phyloP scores from a whole-genome alignment of 371 early-diverging fungal species.

The Lichtheimia corymbifera region DNA sequence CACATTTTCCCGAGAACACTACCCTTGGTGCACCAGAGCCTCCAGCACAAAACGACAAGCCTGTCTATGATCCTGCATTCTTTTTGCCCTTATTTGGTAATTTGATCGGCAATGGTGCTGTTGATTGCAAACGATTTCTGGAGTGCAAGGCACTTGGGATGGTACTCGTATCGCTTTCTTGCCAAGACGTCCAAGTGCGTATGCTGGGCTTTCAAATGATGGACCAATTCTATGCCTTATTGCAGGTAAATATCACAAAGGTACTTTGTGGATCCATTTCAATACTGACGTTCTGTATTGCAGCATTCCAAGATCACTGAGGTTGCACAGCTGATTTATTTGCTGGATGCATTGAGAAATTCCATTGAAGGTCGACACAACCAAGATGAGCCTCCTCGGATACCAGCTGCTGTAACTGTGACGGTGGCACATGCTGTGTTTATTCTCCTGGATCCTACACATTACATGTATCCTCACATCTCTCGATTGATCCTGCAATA shows the following conservation, averaged over 20 bases:
- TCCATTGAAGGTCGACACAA: constrained; percentile 59
- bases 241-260: constrained; percentile 42
- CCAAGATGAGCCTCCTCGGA: constrained; percentile 42
- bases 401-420: constrained; percentile 68
- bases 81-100: constrained; percentile 73
- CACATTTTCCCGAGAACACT: constrained; percentile 52
- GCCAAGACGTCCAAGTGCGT: constrained; percentile 54
- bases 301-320: constrained; percentile 59
- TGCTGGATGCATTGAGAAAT: constrained; percentile 70
- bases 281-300: neutral
- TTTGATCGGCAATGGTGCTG: constrained; percentile 51
- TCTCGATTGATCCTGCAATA: constrained; percentile 73
- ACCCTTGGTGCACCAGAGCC: constrained; percentile 23
- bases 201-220: constrained; percentile 66
- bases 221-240: constrained; percentile 62
- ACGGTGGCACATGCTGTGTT: constrained; percentile 70
- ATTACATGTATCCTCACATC: constrained; percentile 74
- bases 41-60: neutral
- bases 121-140: constrained; percentile 66
- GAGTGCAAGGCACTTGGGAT: constrained; percentile 74
- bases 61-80: constrained; percentile 69
- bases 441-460: constrained; percentile 69
- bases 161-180: constrained; percentile 64
- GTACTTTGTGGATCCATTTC: neutral
- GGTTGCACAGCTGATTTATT: constrained; percentile 61